Percentiles rank a stretch among this genome's conserved stretches.
phyloP scores from a whole-genome alignment of 768 basidiomycete species.

The Termitomyces sp. region DNA sequence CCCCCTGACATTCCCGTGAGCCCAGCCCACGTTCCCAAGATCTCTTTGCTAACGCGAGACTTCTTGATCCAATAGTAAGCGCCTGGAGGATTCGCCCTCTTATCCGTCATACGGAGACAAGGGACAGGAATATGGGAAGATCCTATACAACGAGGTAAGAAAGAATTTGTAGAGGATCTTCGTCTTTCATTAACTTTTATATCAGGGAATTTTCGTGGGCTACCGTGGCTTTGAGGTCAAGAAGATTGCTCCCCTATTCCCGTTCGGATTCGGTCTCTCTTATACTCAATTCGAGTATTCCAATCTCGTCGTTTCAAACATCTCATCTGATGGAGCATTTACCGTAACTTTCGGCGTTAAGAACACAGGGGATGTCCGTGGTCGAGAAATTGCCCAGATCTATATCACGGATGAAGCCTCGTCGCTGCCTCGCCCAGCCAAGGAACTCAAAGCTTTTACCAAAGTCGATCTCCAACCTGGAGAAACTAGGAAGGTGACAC shows the following conservation, averaged over 20 bases:
- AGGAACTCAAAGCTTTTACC: conserved; percentile 46
- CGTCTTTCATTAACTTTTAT: background rate
- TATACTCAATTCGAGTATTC: conserved; percentile 60
- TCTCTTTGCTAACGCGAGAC: background rate
- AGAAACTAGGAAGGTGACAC: conserved; percentile 34
- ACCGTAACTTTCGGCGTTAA: conserved; percentile 41
- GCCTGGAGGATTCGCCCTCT: conserved; percentile 53
- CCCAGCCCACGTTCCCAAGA: background rate
- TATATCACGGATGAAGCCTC: conserved; percentile 43
- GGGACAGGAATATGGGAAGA: conserved; percentile 42
- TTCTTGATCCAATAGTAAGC: conserved; percentile 29
- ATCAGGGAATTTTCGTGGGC: conserved; percentile 48
- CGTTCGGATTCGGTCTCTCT: conserved; percentile 59
- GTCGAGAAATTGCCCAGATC: conserved; percentile 47
- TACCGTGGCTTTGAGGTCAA: conserved; percentile 51
- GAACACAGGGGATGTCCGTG: conserved; percentile 43
- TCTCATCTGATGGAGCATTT: conserved; percentile 35
- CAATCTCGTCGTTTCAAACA: conserved; percentile 31
- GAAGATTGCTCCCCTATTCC: conserved; percentile 45
- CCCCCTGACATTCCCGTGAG: conserved; percentile 53
- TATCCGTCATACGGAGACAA: conserved; percentile 43
- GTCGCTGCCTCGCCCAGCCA: conserved; percentile 42
- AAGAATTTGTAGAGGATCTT: background rate
- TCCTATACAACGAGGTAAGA: conserved; percentile 45
- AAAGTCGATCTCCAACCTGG: conserved; percentile 48